Base-by-base conservation (phyloP, 805 yeast species). In the Wickerhamomyces chambardii region DNA sequence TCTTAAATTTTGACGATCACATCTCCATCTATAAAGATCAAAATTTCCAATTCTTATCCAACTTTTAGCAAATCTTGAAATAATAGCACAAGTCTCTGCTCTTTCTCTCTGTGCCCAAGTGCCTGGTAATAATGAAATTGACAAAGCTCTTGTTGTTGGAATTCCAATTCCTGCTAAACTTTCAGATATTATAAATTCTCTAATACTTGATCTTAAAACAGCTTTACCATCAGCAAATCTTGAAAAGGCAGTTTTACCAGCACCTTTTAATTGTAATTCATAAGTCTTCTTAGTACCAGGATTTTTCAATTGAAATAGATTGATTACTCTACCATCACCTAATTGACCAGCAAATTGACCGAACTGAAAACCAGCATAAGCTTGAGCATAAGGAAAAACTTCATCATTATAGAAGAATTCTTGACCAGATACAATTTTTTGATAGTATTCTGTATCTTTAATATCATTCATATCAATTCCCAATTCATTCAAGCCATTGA, bases 181-280 rank as follows among this genome's bases (percentile, higher is more conserved):
- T 51, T 92, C 97, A 5, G 92, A 79, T 2, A 84, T 81, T 33
- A 90, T 66, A 40, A 84, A 89, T 53, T 90, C 98, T 26, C 97
- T 66, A 27, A 92, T 75, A 32, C 94, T 78, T 2, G 97, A 86
- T 41, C 96, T 61, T 24, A 90, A 49, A 6, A 87, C 95, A 0
- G 97, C 97, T 51, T 85, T 86, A 4, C 98, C 98, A 59, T 90
- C 98, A 1, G 96, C 97, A 66, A 89, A 90, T 40, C 98, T 69
- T 0, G 95, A 83, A 55, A 70, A 90, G 1, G 97, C 96, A 0
- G 97, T 90, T 44, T 73, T 63, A 0, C 98, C 98, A 4, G 92
- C 76, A 0, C 98, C 98, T 60, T 90, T 90, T 42, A 90, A 59
- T 59, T 90, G 97, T 2, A 90, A 45, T 43, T 80, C 90, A 47